A percentile compares a stretch with the other conserved stretches of the same genome.
These are phyloP conservation scores for Chaetomium cochliodes DNA, from an alignment of 495 filamentous ascomycete species.

Conservation along the genomic window DNA sequence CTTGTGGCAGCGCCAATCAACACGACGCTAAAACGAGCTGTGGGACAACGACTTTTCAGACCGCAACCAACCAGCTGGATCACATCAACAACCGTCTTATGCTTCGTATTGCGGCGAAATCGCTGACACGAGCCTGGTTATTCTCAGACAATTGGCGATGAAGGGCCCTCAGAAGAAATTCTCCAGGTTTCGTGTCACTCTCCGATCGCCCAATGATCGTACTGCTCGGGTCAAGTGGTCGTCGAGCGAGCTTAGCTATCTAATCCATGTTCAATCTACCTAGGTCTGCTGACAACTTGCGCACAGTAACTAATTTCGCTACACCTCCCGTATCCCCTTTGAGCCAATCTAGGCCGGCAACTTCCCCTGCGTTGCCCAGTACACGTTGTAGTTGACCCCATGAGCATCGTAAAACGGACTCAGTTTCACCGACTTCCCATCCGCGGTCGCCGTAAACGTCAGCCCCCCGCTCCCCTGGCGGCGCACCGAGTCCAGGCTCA, in stretches of 20 bases:
- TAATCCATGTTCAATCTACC: no score
- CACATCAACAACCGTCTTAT: no score
- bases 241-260: no score
- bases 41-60: not conserved
- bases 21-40: not conserved
- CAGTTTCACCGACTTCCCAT: constrained; percentile 20
- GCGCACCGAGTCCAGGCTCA: constrained; percentile 16
- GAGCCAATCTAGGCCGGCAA: not conserved
- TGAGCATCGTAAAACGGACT: constrained; percentile 25
- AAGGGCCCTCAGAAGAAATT: no score
- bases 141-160: no score
- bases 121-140: no score
- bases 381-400: constrained; percentile 25
- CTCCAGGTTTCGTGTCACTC: no score
- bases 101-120: no score
- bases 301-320: not conserved
- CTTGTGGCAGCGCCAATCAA: not conserved
- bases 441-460: constrained; percentile 16
- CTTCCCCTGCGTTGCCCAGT: constrained; percentile 10
- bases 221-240: no score
- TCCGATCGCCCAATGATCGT: no score
- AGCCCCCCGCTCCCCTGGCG: not conserved
- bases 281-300: no score
- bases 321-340: not conserved
- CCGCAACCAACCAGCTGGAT: no score